Conservation (phyloP, 2,329 filamentous ascomycete genomes). For the Penicillium sp. region DNA sequence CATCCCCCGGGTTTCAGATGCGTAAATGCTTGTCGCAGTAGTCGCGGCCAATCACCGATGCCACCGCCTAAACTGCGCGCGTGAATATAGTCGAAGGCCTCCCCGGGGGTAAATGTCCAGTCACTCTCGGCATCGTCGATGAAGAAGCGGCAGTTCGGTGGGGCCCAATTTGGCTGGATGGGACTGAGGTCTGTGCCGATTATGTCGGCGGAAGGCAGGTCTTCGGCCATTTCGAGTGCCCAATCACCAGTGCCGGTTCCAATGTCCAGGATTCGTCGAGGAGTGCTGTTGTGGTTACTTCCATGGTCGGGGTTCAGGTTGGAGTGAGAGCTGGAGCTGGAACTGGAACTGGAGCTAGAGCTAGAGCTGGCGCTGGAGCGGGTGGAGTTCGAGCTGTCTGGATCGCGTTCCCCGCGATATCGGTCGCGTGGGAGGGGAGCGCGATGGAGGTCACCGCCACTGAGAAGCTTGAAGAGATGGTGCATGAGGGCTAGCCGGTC, state of each 20-base stretch:
- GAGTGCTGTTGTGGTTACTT: not conserved
- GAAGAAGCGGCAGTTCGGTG: conserved; percentile 57
- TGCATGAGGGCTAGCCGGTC: conserved; percentile 47
- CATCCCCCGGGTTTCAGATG: conserved; percentile 42
- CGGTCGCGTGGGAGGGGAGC: conserved; percentile 37
- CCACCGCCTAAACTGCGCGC: conserved; percentile 41
- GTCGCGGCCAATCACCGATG: conserved; percentile 39
- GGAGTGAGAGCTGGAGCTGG: not conserved
- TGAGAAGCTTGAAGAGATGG: conserved; percentile 42
- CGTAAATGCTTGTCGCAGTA: conserved; percentile 36
- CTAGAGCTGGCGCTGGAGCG: not conserved
- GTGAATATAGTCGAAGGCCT: conserved; percentile 47
- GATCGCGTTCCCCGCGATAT: not conserved
- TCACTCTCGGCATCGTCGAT: conserved; percentile 49
- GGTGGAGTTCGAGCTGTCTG: not conserved
- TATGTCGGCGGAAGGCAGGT: conserved; percentile 40
- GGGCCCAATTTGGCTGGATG: conserved; percentile 46
- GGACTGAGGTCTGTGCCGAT: conserved; percentile 41
- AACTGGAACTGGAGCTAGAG: not conserved
- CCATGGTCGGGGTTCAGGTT: not conserved
- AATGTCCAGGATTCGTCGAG: conserved; percentile 36
- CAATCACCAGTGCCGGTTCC: conserved; percentile 40
- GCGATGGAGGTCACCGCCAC: conserved; percentile 42
- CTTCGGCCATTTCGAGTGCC: conserved; percentile 51
- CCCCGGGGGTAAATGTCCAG: conserved; percentile 43